Evolutionary conservation across 257 asterid species (phyloP).

Genomic region (Catharanthus roseus): DNA sequence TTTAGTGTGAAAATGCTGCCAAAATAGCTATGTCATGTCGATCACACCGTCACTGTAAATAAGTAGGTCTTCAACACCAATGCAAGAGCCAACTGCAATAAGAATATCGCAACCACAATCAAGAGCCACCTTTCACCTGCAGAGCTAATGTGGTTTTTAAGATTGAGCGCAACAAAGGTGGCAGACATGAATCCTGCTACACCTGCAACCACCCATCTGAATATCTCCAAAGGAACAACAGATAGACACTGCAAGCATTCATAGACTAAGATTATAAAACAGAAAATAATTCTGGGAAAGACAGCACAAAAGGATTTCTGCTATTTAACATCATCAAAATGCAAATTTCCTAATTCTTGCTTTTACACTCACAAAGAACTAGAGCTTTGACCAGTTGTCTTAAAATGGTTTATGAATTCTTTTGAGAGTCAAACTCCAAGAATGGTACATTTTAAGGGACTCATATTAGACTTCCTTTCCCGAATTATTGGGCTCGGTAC

Average conservation of each 20-base stretch:
- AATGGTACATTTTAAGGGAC: background rate
- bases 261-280: background rate
- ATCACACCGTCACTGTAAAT: slow-evolving; percentile 63
- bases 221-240: slow-evolving; percentile 68
- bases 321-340: background rate
- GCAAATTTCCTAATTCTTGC: background rate
- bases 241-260: slow-evolving; percentile 75
- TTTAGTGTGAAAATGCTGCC: background rate
- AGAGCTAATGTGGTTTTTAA: slow-evolving; percentile 78
- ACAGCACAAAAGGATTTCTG: background rate
- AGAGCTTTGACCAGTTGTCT: background rate
- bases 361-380: background rate
- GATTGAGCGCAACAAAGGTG: slow-evolving; percentile 82
- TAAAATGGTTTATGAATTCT: background rate
- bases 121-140: slow-evolving; percentile 95
- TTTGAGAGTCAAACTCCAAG: background rate
- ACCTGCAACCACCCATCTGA: slow-evolving; percentile 90
- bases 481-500: background rate
- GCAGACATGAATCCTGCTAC: slow-evolving; percentile 96
- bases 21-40: background rate
- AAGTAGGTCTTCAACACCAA: slow-evolving; percentile 76
- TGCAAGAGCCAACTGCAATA: slow-evolving; percentile 92
- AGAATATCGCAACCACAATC: slow-evolving; percentile 84
- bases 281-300: too few species aligned
- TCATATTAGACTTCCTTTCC: background rate